Conservation (phyloP, 225 moss, liverwort and hornwort genomes). For the Bryoerythrophyllum caledonicum region DNA sequence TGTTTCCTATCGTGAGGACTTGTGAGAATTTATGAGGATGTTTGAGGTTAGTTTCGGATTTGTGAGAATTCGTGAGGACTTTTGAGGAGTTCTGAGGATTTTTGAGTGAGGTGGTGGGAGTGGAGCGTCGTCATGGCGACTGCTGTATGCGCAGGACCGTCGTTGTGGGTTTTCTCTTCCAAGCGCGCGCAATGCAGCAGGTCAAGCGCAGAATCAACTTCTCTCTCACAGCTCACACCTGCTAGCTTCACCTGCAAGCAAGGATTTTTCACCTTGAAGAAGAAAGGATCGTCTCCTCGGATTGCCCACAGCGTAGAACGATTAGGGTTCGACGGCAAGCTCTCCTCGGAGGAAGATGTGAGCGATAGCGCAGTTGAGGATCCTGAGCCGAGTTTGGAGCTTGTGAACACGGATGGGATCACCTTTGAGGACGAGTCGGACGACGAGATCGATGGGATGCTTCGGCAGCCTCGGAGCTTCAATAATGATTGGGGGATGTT, state of each 20-base stretch:
- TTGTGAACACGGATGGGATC: conserved; percentile 35
- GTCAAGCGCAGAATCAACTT: neutral
- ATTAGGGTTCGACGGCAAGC: conserved; percentile 34
- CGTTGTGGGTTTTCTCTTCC: conserved; percentile 27
- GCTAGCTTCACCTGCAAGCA: conserved; percentile 2
- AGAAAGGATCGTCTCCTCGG: neutral
- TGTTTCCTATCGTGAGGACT: neutral
- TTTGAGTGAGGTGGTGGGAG: too few relatives aligned
- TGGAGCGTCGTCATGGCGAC: conserved; percentile 27
- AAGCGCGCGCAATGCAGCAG: conserved; percentile 28
- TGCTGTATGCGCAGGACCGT: conserved; percentile 24
- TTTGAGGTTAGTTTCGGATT: too few relatives aligned
- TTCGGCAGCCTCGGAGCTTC: conserved; percentile 33
- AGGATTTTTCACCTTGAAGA: conserved; percentile 22
- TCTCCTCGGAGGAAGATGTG: conserved; percentile 18
- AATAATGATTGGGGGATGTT: conserved; percentile 49
- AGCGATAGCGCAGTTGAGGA: conserved; percentile 18
- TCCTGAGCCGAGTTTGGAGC: conserved; percentile 19
- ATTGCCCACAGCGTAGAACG: conserved; percentile 23
- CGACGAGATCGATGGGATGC: conserved; percentile 31
- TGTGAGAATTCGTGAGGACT: too few relatives aligned
- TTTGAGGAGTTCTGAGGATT: too few relatives aligned
- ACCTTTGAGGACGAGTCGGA: conserved; percentile 29
- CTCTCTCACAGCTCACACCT: conserved; percentile 9
- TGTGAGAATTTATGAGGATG: too few relatives aligned